phyloP scores from a whole-genome alignment of 495 filamentous ascomycete genomes.

The Aspergillus mulundensis region DNA sequence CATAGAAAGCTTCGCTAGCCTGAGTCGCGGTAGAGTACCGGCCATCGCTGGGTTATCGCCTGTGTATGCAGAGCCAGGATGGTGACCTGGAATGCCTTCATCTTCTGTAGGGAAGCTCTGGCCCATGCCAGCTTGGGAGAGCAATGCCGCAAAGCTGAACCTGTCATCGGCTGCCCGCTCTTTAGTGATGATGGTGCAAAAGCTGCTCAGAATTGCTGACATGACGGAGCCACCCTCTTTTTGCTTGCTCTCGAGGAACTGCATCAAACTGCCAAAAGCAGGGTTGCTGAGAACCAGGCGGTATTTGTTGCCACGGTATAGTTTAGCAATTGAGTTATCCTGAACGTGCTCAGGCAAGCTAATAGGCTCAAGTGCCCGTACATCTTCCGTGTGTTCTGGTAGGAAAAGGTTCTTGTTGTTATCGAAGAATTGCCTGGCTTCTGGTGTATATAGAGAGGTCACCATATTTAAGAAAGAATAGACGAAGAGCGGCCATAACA shows the following conservation, averaged over 20 bases:
- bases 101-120: constrained; percentile 72
- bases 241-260: constrained; percentile 80
- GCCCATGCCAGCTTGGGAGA: constrained; percentile 57
- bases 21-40: constrained; percentile 54
- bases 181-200: constrained; percentile 67
- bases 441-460: constrained; percentile 63
- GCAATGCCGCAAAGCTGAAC: constrained; percentile 75
- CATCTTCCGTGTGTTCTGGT: constrained; percentile 68
- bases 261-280: constrained; percentile 72
- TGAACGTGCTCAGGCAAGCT: constrained; percentile 71
- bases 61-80: constrained; percentile 76
- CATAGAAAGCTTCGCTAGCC: constrained; percentile 74
- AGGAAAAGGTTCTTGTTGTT: constrained; percentile 65
- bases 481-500: constrained; percentile 90
- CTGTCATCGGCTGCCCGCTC: constrained; percentile 72
- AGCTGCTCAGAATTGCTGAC: constrained; percentile 66
- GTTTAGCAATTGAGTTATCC: constrained; percentile 63
- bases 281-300: constrained; percentile 78
- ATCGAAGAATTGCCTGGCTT: constrained; percentile 67
- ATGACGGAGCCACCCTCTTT: constrained; percentile 75
- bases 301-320: constrained; percentile 82
- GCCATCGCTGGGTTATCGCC: constrained; percentile 58
- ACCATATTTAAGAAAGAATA: constrained; percentile 86
- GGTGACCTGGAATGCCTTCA: constrained; percentile 90
- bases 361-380: constrained; percentile 64